Base-by-base conservation (phyloP, 108 stramenopile species). In the Pseudonitzschia multistriata region DNA sequence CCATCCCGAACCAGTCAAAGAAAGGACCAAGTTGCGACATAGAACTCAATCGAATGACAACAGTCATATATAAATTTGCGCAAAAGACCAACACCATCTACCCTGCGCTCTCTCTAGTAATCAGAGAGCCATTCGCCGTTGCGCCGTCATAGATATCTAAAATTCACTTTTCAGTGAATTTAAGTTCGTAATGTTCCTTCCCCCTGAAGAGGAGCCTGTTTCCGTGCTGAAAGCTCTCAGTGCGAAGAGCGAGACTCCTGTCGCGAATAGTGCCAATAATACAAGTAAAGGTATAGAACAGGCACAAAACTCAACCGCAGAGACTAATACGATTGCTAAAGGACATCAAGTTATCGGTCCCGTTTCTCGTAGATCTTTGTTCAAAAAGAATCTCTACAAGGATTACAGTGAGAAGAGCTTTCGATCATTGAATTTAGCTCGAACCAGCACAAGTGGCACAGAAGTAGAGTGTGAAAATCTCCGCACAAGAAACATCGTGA, bases 401-500 rank as follows among this genome's bases (percentile, higher is more conserved):
- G 15, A 52, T 5, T 7, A 22, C 21, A 52, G 24, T 7, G 50
- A 52, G 1, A 52, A 7, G 22, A 52, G 22, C 2, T 52, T 52
- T 52, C 50, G 50, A 4, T 52, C 50, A 24, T 19, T 52, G 15
- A 52, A 52, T 19, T 25, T 22, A 19, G 21, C 50, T 25, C 4
- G 22, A 7, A 25, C 50, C 25, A 8, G 49, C 15, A 21, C 13
- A 49, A 49, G 49, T 37, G 5, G 4, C 50, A 52, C 8, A 8
- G 11, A 52, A 2, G 2, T 59, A 4, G 11, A 35, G 33, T 7
- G 4, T 5, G 29, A n/a, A n/a, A n/a, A n/a, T n/a, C n/a, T 35
- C 10, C 57, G 10, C 57, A 35, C 57, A 4, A 19, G 57, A 25
- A 59, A 30, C n/a, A 59, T 59, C 17, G 57, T 59, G 7, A n/a